These are phyloP conservation scores for Taphrina wiesneri DNA, from an alignment of 1,139 yeast species.

Conservation along the genomic window DNA sequence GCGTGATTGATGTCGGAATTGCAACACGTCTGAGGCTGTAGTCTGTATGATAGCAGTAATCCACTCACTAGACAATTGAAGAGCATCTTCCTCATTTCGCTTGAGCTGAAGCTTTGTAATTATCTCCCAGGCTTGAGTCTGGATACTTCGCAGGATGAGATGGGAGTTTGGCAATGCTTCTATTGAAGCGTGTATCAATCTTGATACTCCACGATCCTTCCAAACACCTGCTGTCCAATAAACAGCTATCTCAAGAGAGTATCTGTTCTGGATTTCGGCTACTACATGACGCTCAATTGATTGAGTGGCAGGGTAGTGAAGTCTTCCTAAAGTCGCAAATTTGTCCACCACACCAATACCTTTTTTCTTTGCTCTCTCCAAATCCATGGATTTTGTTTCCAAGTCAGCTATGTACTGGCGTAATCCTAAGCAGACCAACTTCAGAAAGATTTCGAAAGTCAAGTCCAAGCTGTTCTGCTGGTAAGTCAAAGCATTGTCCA, in stretches of 20 bases:
- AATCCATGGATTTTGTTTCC: background rate
- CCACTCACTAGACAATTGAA: conserved; percentile 8
- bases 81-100: conserved; percentile 6
- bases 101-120: conserved; percentile 5
- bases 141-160: conserved; percentile 15
- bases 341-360: conserved; percentile 20
- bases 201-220: conserved; percentile 23
- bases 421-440: conserved; percentile 11
- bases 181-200: conserved; percentile 6
- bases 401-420: background rate
- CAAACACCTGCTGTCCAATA: conserved; percentile 28
- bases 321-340: conserved; percentile 18
- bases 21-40: conserved; percentile 21
- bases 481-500: background rate
- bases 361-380: background rate
- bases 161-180: conserved; percentile 20
- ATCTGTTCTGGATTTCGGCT: conserved; percentile 20
- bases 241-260: conserved; percentile 22
- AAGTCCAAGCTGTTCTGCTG: background rate
- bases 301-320: conserved; percentile 8
- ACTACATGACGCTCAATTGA: conserved; percentile 5
- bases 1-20: conserved; percentile 10
- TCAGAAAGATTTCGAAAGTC: conserved; percentile 10
- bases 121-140: conserved; percentile 20
- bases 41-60: conserved; percentile 5